phyloP scores from a whole-genome alignment of 345 rosid species.

The sweet orange (Citrus sinensis) region DVS_A1.0 CM039163.1:41911001-41911500 shows the following conservation, averaged over 20 bases:
- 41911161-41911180: constrained; percentile 83
- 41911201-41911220: constrained; percentile 89
- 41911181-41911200: constrained; percentile 83
- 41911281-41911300: constrained; percentile 58
- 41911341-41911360: constrained; percentile 93
- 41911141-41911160: constrained; percentile 86
- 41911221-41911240: constrained; percentile 72
- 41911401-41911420: constrained; percentile 93
- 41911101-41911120: constrained; percentile 34
- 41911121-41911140: constrained; percentile 59
- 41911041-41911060: constrained; percentile 66
- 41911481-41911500: constrained; percentile 74
- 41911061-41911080: constrained; percentile 83
- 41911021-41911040: constrained; percentile 78
- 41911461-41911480: constrained; percentile 84
- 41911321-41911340: constrained; percentile 64
- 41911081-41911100: constrained; percentile 31
- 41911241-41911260: constrained; percentile 84
- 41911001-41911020: constrained; percentile 89
- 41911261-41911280: constrained; percentile 79
- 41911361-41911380: constrained; percentile 90
- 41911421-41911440: constrained; percentile 76
- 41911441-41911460: constrained; percentile 86
- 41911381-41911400: constrained; percentile 87
- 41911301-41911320: constrained; percentile 80